Conservation (phyloP, 176 grass and related monocot species). For the Carex parvula region DNA sequence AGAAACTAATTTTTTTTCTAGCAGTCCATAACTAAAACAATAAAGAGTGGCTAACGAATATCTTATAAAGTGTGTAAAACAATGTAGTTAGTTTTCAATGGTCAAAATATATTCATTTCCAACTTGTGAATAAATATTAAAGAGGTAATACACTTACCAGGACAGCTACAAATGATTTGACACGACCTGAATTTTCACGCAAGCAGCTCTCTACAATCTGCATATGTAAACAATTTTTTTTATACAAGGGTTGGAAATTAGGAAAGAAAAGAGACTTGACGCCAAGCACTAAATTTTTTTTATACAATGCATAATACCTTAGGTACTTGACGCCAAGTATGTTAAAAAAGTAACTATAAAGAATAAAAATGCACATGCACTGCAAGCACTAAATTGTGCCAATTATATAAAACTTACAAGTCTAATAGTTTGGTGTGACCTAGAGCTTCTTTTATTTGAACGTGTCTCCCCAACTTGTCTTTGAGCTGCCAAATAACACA, state of each 20-base stretch:
- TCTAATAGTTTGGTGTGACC: constrained; percentile 99
- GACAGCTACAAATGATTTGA: constrained; percentile 91
- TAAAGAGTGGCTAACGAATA: background rate
- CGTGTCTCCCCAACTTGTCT: constrained; percentile 97
- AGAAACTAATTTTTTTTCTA: background rate
- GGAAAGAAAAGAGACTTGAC: background rate
- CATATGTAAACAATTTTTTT: background rate
- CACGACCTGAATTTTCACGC: constrained; percentile 74
- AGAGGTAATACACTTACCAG: constrained; percentile 46
- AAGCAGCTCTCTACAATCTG: constrained; percentile 78
- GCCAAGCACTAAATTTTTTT: too few species aligned
- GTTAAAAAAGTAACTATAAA: background rate
- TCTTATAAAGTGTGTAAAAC: background rate
- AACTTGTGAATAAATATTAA: background rate
- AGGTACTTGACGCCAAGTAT: background rate
- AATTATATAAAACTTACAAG: constrained; percentile 43
- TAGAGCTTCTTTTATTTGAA: constrained; percentile 87
- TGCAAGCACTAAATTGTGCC: background rate
- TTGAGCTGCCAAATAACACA: constrained; percentile 57
- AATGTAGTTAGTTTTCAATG: background rate
- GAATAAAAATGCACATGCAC: background rate
- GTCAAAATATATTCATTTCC: background rate
- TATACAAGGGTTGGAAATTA: background rate
- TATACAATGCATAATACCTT: background rate
- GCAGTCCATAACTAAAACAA: background rate